phyloP scores from a whole-genome alignment of 805 yeast species.

The Starmerella tilneyi region DNA sequence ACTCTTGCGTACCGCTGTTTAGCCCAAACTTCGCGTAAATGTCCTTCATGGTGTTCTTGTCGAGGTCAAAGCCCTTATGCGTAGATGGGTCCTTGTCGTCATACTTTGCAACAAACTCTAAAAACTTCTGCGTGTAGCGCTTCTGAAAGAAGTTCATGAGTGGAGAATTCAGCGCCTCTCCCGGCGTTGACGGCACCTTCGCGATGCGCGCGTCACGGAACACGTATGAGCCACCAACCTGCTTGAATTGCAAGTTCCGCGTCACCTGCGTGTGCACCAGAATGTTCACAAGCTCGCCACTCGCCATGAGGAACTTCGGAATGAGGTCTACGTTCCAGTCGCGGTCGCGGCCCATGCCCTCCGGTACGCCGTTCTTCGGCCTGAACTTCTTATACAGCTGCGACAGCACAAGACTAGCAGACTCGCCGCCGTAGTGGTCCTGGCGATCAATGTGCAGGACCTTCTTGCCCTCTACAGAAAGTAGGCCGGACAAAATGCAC shows the following conservation, averaged over 20 bases:
- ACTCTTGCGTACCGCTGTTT: slow-evolving; percentile 87
- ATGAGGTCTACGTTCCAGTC: slow-evolving; percentile 97
- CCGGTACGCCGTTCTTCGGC: slow-evolving; percentile 43
- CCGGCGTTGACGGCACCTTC: slow-evolving; percentile 85
- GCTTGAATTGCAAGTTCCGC: slow-evolving; percentile 90
- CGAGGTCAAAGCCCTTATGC: slow-evolving; percentile 74
- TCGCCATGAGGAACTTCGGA: slow-evolving; percentile 94
- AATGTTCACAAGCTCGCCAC: slow-evolving; percentile 93
- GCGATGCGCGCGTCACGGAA: slow-evolving; percentile 83
- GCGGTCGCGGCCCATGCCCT: slow-evolving; percentile 78
- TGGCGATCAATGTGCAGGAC: slow-evolving; percentile 94
- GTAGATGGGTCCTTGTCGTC: slow-evolving; percentile 69
- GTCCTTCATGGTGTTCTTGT: slow-evolving; percentile 81
- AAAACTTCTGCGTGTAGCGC: slow-evolving; percentile 83
- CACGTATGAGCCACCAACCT: slow-evolving; percentile 90
- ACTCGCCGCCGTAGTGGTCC: slow-evolving; percentile 78
- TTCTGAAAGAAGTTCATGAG: slow-evolving; percentile 95
- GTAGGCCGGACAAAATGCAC: slow-evolving; percentile 84
- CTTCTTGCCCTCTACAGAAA: slow-evolving; percentile 96
- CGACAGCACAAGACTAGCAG: slow-evolving; percentile 31
- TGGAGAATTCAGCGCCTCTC: slow-evolving; percentile 83
- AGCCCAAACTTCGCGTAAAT: slow-evolving; percentile 81
- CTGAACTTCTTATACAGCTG: slow-evolving; percentile 74
- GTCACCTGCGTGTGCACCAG: slow-evolving; percentile 94
- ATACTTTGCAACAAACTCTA: slow-evolving; percentile 77